Base-by-base conservation (phyloP, 768 basidiomycete species). In the Candolleomyces efflorescens region DNA sequence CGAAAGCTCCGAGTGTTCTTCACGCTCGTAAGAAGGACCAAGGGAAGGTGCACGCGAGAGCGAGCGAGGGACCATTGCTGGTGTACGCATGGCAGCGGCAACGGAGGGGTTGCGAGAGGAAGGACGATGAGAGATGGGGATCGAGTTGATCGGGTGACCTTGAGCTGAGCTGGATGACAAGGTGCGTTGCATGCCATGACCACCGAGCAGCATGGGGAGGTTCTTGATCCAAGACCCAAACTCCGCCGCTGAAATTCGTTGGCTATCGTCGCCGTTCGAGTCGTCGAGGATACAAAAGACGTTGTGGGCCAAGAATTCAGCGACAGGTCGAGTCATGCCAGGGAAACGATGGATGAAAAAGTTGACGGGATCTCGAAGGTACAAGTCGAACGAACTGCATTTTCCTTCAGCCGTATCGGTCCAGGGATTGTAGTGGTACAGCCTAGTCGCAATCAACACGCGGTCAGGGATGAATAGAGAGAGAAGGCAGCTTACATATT, bases 361-460 rank as follows among this genome's bases (percentile, higher is more conserved):
- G 41, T 79, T 78, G 73, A 88, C 79, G 27, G 92, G 92, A 60
- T 90, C 82, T 58, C 80, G 80, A 63, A 85, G 85, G 76, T 87
- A 98, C 22, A 83, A 77, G 63, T 84, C 82, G 71, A 98, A 99
- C 47, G 92, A 92, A 37, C 82, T 74, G 70, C 90, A 90, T 61
- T 82, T 83, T 64, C 87, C 90, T 61, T 87, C 81, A 32, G 87
- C 82, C 1, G 96, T 96, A 69, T 98, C 96, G 46, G 91, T 91
- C 97, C 97, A 99, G 24, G 96, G 96, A 72, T 98, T 98, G 75
- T 82, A 91, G 73, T 99, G 97, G 75, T 98, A 99, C 69, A 98
- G 79, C 91, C 91, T 92, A 64, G 53, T 48, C 56, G 58, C 43
- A 51, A 48, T 48, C 51, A 52, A 41, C 62, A 59, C 53, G 18